Evolutionary conservation across 148 eudicot genomes (phyloP).

Genomic region (Chenopodium formosanum): DNA sequence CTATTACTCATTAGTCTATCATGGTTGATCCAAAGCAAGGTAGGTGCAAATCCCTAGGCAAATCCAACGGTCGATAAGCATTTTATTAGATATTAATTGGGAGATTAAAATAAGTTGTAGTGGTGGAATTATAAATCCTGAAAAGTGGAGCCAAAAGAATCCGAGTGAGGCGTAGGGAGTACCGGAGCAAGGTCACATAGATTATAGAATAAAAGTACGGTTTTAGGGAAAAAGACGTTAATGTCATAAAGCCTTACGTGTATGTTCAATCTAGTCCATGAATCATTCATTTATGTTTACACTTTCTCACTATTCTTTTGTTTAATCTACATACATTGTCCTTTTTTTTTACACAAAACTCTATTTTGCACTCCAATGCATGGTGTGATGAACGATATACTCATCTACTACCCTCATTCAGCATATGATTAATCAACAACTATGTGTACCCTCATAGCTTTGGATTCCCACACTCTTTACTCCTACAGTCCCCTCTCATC

Average conservation of each 20-base stretch:
- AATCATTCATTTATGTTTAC: background rate
- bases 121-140: no score
- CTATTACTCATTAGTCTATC: background rate
- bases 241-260: background rate
- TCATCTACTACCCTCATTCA: no score
- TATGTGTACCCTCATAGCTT: no score
- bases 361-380: no score
- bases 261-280: background rate
- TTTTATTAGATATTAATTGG: background rate
- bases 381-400: no score
- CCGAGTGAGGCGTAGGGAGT: background rate
- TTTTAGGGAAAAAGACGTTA: background rate
- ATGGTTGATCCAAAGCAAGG: background rate
- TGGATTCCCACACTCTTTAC: no score
- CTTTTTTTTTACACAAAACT: no score
- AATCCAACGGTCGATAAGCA: conserved; percentile 4
- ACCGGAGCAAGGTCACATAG: background rate
- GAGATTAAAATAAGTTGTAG: background rate
- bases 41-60: conserved; percentile 7
- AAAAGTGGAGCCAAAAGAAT: conserved; percentile 9
- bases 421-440: no score
- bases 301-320: background rate
- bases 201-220: background rate
- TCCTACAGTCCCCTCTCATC: no score
- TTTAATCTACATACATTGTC: no score